Conservation (phyloP, 192 early-diverging fungal genomes). For the Anaeromyces robustus region DNA sequence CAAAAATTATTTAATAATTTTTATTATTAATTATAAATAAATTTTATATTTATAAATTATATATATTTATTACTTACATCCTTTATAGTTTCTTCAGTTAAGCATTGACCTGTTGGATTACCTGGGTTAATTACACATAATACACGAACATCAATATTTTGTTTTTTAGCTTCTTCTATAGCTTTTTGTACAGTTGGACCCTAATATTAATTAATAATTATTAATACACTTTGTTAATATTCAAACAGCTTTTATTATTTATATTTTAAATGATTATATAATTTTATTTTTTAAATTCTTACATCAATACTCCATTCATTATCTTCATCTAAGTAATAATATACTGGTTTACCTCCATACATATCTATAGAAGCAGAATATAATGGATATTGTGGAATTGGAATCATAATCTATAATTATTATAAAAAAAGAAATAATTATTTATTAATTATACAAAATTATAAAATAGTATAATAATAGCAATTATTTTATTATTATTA, state of each 20-base stretch:
- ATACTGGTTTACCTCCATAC: conserved; percentile 70
- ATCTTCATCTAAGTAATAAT: conserved; percentile 82
- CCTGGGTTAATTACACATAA: conserved; percentile 96
- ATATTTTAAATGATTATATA: too few relatives aligned
- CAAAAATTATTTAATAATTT: not conserved
- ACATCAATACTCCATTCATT: conserved; percentile 38
- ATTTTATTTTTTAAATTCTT: too few relatives aligned
- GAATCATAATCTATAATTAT: conserved; percentile 74
- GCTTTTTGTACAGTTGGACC: conserved; percentile 42
- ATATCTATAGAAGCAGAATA: conserved; percentile 86
- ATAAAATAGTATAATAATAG: too few relatives aligned
- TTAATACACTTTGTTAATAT: too few relatives aligned
- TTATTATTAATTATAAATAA: not conserved
- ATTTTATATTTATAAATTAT: not conserved
- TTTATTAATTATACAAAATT: too few relatives aligned
- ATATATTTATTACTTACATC: conserved; percentile 18
- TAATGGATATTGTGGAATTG: conserved; percentile 96
- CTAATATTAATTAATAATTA: conserved; percentile 4
- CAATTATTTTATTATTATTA: too few relatives aligned
- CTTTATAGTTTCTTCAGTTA: conserved; percentile 64
- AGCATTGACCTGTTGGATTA: conserved; percentile 91
- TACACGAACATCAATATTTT: conserved; percentile 78
- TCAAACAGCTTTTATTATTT: too few relatives aligned
- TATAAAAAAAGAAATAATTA: too few relatives aligned
- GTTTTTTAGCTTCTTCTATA: conserved; percentile 37